Evolutionary conservation across 768 basidiomycete species (phyloP).

Genomic region (Harrya chromipes): DNA sequence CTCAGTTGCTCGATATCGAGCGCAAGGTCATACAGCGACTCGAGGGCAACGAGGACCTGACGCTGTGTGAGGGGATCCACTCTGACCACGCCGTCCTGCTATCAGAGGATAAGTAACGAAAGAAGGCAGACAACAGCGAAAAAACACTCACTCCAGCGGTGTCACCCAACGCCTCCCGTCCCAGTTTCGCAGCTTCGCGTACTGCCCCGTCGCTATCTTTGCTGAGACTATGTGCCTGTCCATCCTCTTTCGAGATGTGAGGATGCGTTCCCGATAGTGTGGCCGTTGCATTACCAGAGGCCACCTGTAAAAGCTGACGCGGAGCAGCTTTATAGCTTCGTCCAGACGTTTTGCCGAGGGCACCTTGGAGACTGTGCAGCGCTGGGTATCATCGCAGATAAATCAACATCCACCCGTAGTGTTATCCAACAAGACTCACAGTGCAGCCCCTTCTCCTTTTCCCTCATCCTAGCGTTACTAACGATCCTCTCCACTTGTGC

Average conservation of each 20-base stretch:
- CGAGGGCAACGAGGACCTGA: constrained; percentile 74
- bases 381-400: constrained; percentile 38
- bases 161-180: constrained; percentile 66
- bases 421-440: constrained; percentile 32
- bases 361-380: constrained; percentile 81
- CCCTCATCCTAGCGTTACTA: constrained; percentile 80
- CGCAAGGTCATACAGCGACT: constrained; percentile 80
- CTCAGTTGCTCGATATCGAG: constrained; percentile 83
- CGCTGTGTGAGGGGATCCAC: constrained; percentile 77
- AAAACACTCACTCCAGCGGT: constrained; percentile 46
- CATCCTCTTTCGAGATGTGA: constrained; percentile 55
- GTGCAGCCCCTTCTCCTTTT: constrained; percentile 77
- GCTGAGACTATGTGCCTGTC: constrained; percentile 20
- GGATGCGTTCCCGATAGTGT: constrained; percentile 40
- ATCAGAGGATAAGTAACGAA: constrained; percentile 2
- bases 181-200: constrained; percentile 71
- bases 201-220: constrained; percentile 53
- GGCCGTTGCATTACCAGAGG: constrained; percentile 42
- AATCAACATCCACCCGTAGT: not conserved
- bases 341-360: constrained; percentile 90
- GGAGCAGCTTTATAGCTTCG: constrained; percentile 96
- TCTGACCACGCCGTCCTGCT: constrained; percentile 63
- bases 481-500: constrained; percentile 96
- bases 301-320: constrained; percentile 90
- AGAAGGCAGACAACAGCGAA: not conserved